Evolutionary conservation across 2,329 filamentous ascomycete genomes (phyloP).

Genomic region (Reticulascus tulasneorum): DNA sequence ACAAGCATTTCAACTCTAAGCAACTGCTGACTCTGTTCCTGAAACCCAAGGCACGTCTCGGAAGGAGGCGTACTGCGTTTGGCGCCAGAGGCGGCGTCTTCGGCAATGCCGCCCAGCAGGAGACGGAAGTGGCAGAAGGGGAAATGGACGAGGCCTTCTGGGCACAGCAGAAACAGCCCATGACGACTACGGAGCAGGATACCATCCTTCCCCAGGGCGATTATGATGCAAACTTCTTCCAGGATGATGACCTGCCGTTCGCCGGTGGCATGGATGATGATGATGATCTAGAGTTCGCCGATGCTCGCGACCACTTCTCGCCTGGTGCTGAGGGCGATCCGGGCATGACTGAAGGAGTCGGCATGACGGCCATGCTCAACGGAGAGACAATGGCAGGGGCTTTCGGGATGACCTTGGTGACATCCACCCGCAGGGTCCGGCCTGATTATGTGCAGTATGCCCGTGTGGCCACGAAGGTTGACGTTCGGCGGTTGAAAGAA

Average conservation of each 20-base stretch:
- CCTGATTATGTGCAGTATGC: slow-evolving; percentile 70
- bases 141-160: slow-evolving; percentile 96
- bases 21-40: slow-evolving; percentile 87
- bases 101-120: slow-evolving; percentile 34
- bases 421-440: slow-evolving; percentile 57
- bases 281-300: slow-evolving; percentile 71
- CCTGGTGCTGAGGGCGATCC: slow-evolving; percentile 53
- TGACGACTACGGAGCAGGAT: slow-evolving; percentile 43
- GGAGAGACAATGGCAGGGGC: slow-evolving; percentile 44
- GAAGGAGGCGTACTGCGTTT: slow-evolving; percentile 56
- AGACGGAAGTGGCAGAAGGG: slow-evolving; percentile 57
- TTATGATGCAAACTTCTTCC: slow-evolving; percentile 97
- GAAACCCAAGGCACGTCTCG: slow-evolving; percentile 86
- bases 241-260: slow-evolving; percentile 75
- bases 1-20: slow-evolving; percentile 96
- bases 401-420: slow-evolving; percentile 66
- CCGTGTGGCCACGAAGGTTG: slow-evolving; percentile 67
- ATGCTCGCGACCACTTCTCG: slow-evolving; percentile 75
- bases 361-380: slow-evolving; percentile 46
- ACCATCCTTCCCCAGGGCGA: slow-evolving; percentile 63
- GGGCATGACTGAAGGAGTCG: slow-evolving; percentile 41
- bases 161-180: slow-evolving; percentile 66
- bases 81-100: slow-evolving; percentile 37
- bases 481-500: slow-evolving; percentile 65
- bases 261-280: slow-evolving; percentile 54